phyloP scores from a whole-genome alignment of 164 flowering plant genomes.

The Pachysandra terminalis region DNA sequence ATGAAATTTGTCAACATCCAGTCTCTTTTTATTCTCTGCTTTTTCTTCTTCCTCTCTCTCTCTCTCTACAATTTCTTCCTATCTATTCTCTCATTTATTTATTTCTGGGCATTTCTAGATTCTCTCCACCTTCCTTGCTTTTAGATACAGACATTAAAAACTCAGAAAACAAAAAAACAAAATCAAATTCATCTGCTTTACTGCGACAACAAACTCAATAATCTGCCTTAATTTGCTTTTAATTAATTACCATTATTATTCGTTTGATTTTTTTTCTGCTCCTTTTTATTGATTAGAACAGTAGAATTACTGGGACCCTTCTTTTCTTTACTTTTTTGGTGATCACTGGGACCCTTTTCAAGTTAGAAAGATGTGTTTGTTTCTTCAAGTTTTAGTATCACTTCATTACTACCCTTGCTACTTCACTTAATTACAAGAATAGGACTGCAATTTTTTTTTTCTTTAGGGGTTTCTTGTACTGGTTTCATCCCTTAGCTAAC shows the following conservation, averaged over 20 bases:
- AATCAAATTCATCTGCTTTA: not conserved
- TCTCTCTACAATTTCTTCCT: slow-evolving; percentile 16
- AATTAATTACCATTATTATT: not conserved
- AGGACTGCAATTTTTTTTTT: not conserved
- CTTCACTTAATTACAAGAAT: not conserved
- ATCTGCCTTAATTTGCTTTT: not conserved
- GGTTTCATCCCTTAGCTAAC: not conserved
- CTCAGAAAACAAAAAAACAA: not conserved
- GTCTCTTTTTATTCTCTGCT: too few species aligned
- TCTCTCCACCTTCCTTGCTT: slow-evolving; percentile 65
- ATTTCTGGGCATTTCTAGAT: slow-evolving; percentile 52
- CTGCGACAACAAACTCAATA: slow-evolving; percentile 4
- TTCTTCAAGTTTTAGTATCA: not conserved
- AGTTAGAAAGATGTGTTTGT: not conserved
- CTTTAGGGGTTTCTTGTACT: not conserved
- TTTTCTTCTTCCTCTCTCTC: slow-evolving; percentile 70
- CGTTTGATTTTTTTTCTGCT: not conserved
- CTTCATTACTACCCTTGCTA: not conserved
- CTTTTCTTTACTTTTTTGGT: too few species aligned
- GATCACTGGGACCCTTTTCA: not conserved
- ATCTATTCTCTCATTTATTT: too few species aligned
- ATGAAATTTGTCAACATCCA: slow-evolving; percentile 98
- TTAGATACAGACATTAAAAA: slow-evolving; percentile 29
- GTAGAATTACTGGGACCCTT: not conserved
- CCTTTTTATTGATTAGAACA: not conserved